Percentiles rank a stretch among this genome's conserved stretches.
phyloP scores from a whole-genome alignment of 2,329 filamentous ascomycete genomes.

The Neoarthrinium moseri region DNA sequence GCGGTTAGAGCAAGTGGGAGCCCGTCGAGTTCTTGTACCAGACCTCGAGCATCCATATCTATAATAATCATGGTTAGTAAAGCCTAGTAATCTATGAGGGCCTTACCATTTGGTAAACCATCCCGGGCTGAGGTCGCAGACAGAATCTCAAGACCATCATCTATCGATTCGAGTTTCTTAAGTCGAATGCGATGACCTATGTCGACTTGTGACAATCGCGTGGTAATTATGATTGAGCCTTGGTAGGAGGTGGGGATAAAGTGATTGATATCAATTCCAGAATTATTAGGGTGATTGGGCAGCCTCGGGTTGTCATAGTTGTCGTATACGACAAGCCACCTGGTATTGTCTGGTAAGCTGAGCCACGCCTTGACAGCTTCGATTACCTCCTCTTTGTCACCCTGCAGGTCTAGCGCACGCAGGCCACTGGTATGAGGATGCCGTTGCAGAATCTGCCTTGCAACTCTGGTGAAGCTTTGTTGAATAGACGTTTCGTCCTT shows the following conservation, averaged over 20 bases:
- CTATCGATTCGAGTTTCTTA: conserved; percentile 27
- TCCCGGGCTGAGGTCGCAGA: conserved; percentile 23
- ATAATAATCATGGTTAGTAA: neutral
- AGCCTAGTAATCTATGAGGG: conserved; percentile 7
- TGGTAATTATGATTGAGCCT: conserved; percentile 41
- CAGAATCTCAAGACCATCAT: conserved; percentile 30
- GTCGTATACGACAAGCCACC: conserved; percentile 39
- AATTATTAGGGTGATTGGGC: conserved; percentile 12
- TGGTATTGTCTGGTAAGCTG: conserved; percentile 27
- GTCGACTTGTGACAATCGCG: conserved; percentile 29
- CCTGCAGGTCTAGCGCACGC: conserved; percentile 2
- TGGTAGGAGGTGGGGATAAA: conserved; percentile 32
- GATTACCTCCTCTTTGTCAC: conserved; percentile 22
- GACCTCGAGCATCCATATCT: conserved; percentile 27
- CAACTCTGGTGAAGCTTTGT: conserved; percentile 15
- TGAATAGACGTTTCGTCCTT: conserved; percentile 13
- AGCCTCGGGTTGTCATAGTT: conserved; percentile 39
- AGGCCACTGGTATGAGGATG: conserved; percentile 12
- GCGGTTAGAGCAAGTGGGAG: conserved; percentile 45
- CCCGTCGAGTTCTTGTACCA: conserved; percentile 37
- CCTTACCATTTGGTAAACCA: conserved; percentile 23
- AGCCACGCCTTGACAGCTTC: conserved; percentile 37
- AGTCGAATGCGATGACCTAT: conserved; percentile 31
- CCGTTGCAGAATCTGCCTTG: conserved; percentile 13
- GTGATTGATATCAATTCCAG: conserved; percentile 28